Evolutionary conservation across 2,329 filamentous ascomycete genomes (phyloP), one percentile per base, ranked within the genome.

Genomic region (Clarireedia monteithiana): DNA sequence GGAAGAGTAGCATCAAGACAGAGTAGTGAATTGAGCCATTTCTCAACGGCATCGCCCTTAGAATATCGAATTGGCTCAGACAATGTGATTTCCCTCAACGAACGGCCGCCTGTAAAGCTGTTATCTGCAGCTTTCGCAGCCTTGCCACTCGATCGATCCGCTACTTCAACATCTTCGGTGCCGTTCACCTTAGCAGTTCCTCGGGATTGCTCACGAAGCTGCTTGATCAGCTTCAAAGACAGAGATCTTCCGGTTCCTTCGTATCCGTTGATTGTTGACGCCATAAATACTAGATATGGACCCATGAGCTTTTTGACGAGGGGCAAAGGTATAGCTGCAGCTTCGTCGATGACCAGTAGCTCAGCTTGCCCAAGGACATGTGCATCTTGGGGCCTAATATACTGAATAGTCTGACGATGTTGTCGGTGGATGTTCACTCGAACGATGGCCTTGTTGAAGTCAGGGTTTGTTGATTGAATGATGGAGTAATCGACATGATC

Each of bases 401-500:
- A 99, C 71, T 99, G 94, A 49, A 99, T 99, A 0, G 94, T 97
- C 73, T 99, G 94, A 46, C 94, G 84, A 74, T 99, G 94, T 66
- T 95, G 86, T 60, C 91, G 81, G 74, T 97, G 91, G 49, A 99
- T 85, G 73, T 99, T 97, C 62, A 99, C 94, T 52, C 94, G 81
- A 20, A 99, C 94, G 68, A 99, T 95, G 3, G 94, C 94, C 75
- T 99, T 99, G 78, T 97, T 96, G 77, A 97, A 96, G 63, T 96
- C 92, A 0, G 94, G 92, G 71, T 99, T 96, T 3, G 92, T 97
- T 1, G 91, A 96, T 69, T 99, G 94, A 56, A 97, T 91, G 63
- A 99, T 97, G 53, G 91, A 95, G 74, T 99, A 99, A 69, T 99
- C 94, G 64, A 91, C 84, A 69, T 99, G 94, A 65, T 99, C 94